A percentile compares a stretch with the other conserved stretches of the same genome.
These are phyloP conservation scores for Exserohilum rostratum DNA, from an alignment of 2,329 filamentous ascomycete species.

Conservation along the genomic window DNA sequence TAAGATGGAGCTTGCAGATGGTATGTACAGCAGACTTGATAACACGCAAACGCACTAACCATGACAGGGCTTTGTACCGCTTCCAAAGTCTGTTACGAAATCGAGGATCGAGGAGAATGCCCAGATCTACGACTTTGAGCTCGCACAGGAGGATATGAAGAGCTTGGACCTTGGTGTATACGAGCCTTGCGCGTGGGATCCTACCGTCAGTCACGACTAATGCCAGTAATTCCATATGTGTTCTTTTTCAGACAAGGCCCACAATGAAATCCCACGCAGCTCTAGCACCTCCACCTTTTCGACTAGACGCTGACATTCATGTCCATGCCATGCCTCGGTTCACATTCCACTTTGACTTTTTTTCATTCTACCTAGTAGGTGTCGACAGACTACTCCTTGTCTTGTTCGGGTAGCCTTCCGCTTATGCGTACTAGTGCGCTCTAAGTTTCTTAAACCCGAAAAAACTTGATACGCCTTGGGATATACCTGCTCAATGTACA, in stretches of 20 bases:
- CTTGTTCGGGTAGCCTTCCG: no score
- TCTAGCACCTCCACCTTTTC: not conserved
- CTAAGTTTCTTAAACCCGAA: no score
- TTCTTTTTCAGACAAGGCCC: not conserved
- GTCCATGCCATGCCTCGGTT: not conserved
- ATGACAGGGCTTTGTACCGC: constrained; percentile 62
- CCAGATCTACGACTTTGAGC: constrained; percentile 65
- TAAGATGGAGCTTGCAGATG: constrained; percentile 62
- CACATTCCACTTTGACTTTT: constrained; percentile 14
- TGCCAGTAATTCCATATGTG: not conserved
- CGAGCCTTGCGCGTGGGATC: constrained; percentile 65
- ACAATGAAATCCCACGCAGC: not conserved
- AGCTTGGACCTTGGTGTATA: constrained; percentile 61
- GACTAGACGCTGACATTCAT: constrained; percentile 4
- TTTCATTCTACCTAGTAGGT: constrained; percentile 5
- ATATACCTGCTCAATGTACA: no score
- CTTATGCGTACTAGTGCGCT: no score
- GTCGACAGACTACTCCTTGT: no score
- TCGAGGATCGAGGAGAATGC: constrained; percentile 66
- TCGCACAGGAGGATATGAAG: constrained; percentile 64
- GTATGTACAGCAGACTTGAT: constrained; percentile 19
- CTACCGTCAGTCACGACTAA: constrained; percentile 53
- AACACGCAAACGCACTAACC: not conserved
- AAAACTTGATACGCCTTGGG: no score
- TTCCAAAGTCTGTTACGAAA: constrained; percentile 67